phyloP scores from a whole-genome alignment of 139 green algal species.

The Coelastrella sp. region DNA sequence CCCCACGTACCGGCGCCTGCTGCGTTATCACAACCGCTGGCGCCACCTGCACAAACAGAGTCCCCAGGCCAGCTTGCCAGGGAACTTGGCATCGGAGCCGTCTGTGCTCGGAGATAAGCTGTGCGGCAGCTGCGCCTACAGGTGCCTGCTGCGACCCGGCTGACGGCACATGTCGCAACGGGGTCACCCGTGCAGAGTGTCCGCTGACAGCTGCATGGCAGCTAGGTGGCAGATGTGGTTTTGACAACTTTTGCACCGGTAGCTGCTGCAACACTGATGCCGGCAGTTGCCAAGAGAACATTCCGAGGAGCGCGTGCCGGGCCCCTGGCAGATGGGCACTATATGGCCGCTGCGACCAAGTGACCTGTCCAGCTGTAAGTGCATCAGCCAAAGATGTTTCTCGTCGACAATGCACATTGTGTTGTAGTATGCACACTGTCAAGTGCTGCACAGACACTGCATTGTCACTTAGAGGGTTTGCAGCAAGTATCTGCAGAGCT shows the following conservation, averaged over 20 bases:
- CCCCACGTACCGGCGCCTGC: background rate
- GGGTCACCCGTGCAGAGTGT: background rate
- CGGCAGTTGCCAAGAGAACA: background rate
- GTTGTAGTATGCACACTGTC: background rate
- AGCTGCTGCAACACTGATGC: background rate
- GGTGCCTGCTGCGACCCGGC: background rate
- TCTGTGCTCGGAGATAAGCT: background rate
- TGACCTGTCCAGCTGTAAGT: background rate
- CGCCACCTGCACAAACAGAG: background rate
- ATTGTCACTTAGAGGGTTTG: no score
- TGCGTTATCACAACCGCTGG: background rate
- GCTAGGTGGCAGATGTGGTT: background rate
- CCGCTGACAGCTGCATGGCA: background rate
- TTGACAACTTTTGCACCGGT: background rate
- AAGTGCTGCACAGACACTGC: no score
- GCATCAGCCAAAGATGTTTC: background rate
- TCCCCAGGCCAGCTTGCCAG: background rate
- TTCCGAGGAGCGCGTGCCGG: background rate
- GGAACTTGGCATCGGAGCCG: background rate
- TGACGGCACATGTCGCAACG: background rate
- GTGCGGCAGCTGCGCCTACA: background rate
- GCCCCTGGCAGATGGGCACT: background rate
- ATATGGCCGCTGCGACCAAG: background rate
- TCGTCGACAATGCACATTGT: background rate
- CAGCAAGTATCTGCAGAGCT: no score